Evolutionary conservation across 1,284 basidiomycete genomes (phyloP), one percentile per base, ranked within the genome.

Genomic region (Apiotrichum veenhuisii): DNA sequence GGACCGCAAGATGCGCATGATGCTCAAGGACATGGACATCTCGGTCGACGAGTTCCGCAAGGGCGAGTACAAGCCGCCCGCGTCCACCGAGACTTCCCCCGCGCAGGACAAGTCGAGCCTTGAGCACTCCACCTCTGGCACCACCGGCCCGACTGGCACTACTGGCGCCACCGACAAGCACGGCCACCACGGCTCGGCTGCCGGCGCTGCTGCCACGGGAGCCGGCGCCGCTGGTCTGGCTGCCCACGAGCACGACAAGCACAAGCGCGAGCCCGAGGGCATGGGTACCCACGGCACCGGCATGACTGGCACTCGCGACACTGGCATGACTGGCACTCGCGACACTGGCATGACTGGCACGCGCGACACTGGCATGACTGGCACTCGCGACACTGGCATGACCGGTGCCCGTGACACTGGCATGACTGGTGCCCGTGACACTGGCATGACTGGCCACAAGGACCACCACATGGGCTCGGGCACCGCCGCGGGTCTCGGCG

Each of bases 301-400:
- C 30, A 7, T 12, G 30, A 30, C 30, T 30, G 30, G 30, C 30
- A 12, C 5, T 12, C 30, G 7, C 30, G 30, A 30, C 30, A 12
- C 30, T 30, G 52, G 52, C 45, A 38, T 38, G 44, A 54, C 52
- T 20, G 44, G 44, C 26, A n/a, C n/a, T n/a, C n/a, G n/a, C n/a
- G n/a, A n/a, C 23, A 38, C 37, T 14, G 37, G 18, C 37, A 41
- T 20, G 17, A 20, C 20, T 22, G n/a, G 8, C 20, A n/a, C n/a
- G n/a, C n/a, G n/a, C n/a, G n/a, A n/a, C 23, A 38, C 37, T 14
- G 37, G 18, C 37, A 41, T 20, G 17, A 20, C 20, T 22, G 14
- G 15, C 37, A 5, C 7, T 15, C 15, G 17, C 37, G 8, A 15
- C 37, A 38, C 37, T 12, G 30, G 30, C 30, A 7, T 12, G 30